Conservation (phyloP, 1,284 basidiomycete genomes). For the Tilletia caries region DNA sequence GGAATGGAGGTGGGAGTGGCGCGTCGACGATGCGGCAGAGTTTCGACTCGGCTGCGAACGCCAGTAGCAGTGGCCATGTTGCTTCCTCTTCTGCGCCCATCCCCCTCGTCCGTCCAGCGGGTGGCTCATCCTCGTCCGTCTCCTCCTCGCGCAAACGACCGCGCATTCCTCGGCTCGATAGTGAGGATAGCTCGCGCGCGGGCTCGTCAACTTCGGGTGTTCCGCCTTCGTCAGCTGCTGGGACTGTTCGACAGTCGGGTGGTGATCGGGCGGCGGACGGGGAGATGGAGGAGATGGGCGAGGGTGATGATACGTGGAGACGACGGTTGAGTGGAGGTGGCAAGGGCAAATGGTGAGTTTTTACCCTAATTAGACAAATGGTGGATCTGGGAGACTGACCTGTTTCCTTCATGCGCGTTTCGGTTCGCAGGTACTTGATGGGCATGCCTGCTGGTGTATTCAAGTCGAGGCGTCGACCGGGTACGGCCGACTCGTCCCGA, state of each 20-base stretch:
- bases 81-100: slow-evolving; percentile 11
- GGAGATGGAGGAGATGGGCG: slow-evolving; percentile 24
- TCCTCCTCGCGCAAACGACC: not conserved
- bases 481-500: slow-evolving; percentile 13
- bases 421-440: slow-evolving; percentile 34
- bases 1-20: not conserved
- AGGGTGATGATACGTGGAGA: slow-evolving; percentile 29
- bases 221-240: too few relatives aligned
- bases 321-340: slow-evolving; percentile 21
- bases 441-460: slow-evolving; percentile 43
- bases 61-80: not conserved
- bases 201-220: not conserved
- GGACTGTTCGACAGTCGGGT: too few relatives aligned
- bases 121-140: not conserved
- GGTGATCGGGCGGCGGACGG: slow-evolving; percentile 19
- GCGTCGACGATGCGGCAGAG: not conserved
- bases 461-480: slow-evolving; percentile 23
- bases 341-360: slow-evolving; percentile 37
- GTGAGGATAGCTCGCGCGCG: slow-evolving; percentile 4
- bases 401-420: not conserved
- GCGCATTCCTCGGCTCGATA: not conserved
- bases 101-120: too few relatives aligned
- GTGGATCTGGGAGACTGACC: too few relatives aligned
- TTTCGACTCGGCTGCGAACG: slow-evolving; percentile 15
- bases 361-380: too few relatives aligned